Percentiles rank a stretch among this genome's conserved stretches.
Conservation (phyloP, 2,329 filamentous ascomycete genomes). For the Fusarium verticillioides region DNA sequence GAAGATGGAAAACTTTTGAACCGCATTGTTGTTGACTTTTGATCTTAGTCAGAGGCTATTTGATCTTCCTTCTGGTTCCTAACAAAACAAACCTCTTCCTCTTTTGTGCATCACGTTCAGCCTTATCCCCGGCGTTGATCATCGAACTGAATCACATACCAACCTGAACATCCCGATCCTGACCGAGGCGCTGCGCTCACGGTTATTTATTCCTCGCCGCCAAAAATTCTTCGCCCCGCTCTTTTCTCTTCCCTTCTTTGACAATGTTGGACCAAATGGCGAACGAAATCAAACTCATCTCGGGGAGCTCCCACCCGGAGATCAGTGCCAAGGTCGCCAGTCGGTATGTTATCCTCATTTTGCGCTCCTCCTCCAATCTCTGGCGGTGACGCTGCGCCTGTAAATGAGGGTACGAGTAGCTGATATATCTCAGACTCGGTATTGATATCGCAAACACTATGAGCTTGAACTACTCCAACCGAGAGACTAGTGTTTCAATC, state of each 20-base stretch:
- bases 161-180: conserved; percentile 15
- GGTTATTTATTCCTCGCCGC: conserved; percentile 41
- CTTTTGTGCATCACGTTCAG: conserved; percentile 4
- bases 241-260: conserved; percentile 36
- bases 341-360: conserved; percentile 50
- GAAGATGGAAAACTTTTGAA: conserved; percentile 45
- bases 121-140: conserved; percentile 19
- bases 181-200: conserved; percentile 22
- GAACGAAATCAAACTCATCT: conserved; percentile 65
- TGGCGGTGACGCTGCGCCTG: conserved; percentile 1
- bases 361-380: not conserved
- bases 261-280: conserved; percentile 59
- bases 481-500: conserved; percentile 90
- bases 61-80: not conserved
- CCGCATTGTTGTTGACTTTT: conserved; percentile 16
- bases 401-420: conserved; percentile 23
- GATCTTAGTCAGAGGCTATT: conserved; percentile 33
- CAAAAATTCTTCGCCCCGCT: conserved; percentile 46
- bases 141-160: conserved; percentile 38
- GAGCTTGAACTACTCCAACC: conserved; percentile 86
- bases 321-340: conserved; percentile 59
- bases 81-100: not conserved
- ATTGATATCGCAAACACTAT: conserved; percentile 83
- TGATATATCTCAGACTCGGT: conserved; percentile 67
- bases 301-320: conserved; percentile 60